phyloP scores from a whole-genome alignment of 768 basidiomycete species.

The Chalciporus piperatus region DNA sequence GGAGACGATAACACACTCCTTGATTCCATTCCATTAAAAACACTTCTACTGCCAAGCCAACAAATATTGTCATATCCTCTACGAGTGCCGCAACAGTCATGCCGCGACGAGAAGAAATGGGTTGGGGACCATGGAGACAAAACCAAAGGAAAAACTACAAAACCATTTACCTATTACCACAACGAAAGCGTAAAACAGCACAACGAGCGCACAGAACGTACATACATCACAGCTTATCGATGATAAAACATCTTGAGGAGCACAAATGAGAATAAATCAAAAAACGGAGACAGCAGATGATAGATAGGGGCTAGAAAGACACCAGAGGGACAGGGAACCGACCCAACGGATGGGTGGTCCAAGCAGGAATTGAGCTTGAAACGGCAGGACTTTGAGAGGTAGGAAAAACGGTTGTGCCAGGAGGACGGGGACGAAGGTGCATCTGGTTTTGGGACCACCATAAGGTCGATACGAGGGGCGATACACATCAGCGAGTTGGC shows the following conservation, averaged over 20 bases:
- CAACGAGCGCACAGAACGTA: slow-evolving; percentile 17
- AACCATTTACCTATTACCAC: slow-evolving; percentile 1
- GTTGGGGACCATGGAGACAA: not conserved
- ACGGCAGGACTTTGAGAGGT: not conserved
- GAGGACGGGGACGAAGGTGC: not conserved
- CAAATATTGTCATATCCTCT: no score
- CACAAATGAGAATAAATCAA: slow-evolving; percentile 6
- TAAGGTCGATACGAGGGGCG: not conserved
- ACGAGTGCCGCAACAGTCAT: no score
- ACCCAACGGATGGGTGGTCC: not conserved
- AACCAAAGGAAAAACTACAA: not conserved
- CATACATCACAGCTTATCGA: not conserved
- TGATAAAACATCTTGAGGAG: slow-evolving; percentile 9
- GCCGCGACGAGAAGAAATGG: no score
- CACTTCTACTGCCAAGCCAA: no score
- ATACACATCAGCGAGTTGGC: not conserved
- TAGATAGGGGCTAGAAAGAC: not conserved
- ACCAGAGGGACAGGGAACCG: not conserved
- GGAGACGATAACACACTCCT: no score
- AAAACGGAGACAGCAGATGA: not conserved
- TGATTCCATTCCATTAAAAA: slow-evolving; percentile 17
- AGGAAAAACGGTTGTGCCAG: not conserved
- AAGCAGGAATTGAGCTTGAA: not conserved
- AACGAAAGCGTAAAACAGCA: slow-evolving; percentile 7
- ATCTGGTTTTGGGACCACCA: not conserved